A percentile compares a stretch with the other conserved stretches of the same genome.
These are phyloP conservation scores for Diaporthe ilicicola DNA, from an alignment of 2,329 filamentous ascomycete species.

Conservation along the genomic window DNA sequence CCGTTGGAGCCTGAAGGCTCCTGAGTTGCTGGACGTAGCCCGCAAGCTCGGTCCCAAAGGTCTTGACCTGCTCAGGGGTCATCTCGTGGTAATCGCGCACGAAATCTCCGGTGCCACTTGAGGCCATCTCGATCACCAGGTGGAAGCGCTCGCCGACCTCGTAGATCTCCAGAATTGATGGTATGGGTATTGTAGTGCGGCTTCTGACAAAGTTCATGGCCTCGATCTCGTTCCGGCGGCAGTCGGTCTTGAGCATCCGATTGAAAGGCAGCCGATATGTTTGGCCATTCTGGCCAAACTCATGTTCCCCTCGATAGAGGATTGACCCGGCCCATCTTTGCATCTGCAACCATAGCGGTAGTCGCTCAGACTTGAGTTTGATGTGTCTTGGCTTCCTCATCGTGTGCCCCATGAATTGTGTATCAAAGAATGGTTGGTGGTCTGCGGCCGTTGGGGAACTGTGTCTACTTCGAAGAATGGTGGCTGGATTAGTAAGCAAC, in stretches of 20 bases:
- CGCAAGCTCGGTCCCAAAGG: neutral
- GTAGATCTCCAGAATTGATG: neutral
- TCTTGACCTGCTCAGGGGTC: neutral
- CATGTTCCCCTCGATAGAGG: neutral
- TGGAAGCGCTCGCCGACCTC: neutral
- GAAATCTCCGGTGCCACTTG: neutral
- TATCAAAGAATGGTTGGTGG: too few relatives aligned
- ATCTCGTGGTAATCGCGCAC: neutral
- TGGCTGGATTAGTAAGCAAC: too few relatives aligned
- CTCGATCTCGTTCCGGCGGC: neutral
- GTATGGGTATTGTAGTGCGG: neutral
- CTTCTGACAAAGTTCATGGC: neutral
- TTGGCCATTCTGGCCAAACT: neutral
- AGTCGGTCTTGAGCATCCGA: neutral
- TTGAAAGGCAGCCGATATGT: slow-evolving; percentile 1
- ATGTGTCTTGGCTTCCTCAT: neutral
- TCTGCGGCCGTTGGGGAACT: too few relatives aligned
- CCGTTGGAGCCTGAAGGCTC: neutral
- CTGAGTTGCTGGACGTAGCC: neutral
- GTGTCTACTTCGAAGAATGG: too few relatives aligned
- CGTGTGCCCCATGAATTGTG: neutral
- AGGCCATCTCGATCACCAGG: neutral
- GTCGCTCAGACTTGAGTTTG: neutral
- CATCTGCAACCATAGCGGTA: neutral
- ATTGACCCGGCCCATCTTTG: neutral